A percentile compares a stretch with the other conserved stretches of the same genome.
These are phyloP conservation scores for Paxillus involutus DNA, from an alignment of 768 basidiomycete species.

Conservation along the genomic window DNA sequence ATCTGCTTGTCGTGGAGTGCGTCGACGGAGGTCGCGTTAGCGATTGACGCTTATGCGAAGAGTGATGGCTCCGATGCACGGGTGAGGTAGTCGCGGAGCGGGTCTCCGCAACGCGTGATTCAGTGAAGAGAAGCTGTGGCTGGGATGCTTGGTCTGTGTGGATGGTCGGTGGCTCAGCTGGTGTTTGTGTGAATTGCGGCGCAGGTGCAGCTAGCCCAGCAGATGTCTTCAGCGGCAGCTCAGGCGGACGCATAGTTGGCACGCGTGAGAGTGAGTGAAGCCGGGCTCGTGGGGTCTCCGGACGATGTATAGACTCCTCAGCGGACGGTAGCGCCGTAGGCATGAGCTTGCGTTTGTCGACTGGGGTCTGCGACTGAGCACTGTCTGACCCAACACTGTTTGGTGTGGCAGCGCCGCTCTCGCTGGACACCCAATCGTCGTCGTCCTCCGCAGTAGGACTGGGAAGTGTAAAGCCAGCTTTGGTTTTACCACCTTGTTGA, in stretches of 20 bases:
- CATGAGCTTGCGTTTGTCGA: conserved; percentile 23
- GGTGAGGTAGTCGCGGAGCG: conserved; percentile 43
- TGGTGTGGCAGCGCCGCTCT: conserved; percentile 73
- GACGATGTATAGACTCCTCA: conserved; percentile 21
- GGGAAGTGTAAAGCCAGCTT: conserved; percentile 60
- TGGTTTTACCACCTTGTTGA: conserved; percentile 36
- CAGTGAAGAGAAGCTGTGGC: conserved; percentile 18
- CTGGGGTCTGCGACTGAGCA: conserved; percentile 27
- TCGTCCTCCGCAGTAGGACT: conserved; percentile 51
- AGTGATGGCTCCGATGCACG: conserved; percentile 34
- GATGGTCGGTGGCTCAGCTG: conserved; percentile 12
- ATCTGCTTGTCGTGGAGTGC: conserved; percentile 49
- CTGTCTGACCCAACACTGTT: conserved; percentile 48
- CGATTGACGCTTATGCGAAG: conserved; percentile 39
- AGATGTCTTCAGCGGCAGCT: conserved; percentile 16
- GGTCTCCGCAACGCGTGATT: conserved; percentile 24
- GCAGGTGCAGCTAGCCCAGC: conserved; percentile 18
- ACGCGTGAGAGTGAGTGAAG: conserved; percentile 34
- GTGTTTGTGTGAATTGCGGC: conserved; percentile 8
- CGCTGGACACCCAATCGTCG: conserved; percentile 78
- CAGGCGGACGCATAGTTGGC: conserved; percentile 31
- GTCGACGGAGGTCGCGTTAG: conserved; percentile 62
- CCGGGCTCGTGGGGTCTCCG: conserved; percentile 32
- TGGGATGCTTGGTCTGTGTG: conserved; percentile 10
- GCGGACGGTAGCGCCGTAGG: conserved; percentile 6